Base-by-base conservation (phyloP, 192 early-diverging fungal genomes). In the Globomyces pollinis-pini region DNA sequence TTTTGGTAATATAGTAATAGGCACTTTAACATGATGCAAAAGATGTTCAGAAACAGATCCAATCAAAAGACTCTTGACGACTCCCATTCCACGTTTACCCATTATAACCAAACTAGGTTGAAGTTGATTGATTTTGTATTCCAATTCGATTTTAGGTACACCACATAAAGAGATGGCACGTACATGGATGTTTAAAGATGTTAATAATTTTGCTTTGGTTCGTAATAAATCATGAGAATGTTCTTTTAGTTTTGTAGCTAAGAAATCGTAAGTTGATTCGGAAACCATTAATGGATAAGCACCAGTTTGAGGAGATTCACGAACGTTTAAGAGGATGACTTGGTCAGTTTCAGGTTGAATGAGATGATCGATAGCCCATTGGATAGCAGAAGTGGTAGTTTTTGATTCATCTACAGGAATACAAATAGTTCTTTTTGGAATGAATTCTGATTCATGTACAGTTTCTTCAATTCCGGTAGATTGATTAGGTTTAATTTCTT, bases 11-110 rank as follows among this genome's bases (percentile, higher is more conserved):
- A n/a, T n/a, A n/a, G n/a, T n/a, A n/a, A 74, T 71, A 34, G 64
- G 62, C 26, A 53, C 56, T 12, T 38, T 13, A 16, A 52, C 32
- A 60, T 73, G 63, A 61, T 79, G 70, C 15, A 71, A 66, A 16
- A 65, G 57, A 64, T 79, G 62, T 35, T 79, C 73, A 21, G 69
- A 72, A 12, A 72, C 68, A 38, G 61, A 61, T 44, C 63, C 77
- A 38, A 72, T n/a, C 44, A 78, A 58, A 31, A 70, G 50, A n/a
- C 69, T 68, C 43, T 53, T 33, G 39, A 74, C 23, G 12, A 29
- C 24, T 32, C 58, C 54, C 33, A 60, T 42, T 23, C 65, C 61
- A 12, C 71, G 29, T 50, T 32, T 54, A 3, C 67, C 66, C 3
- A 50, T 54, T 15, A 65, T 59, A 28, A 58, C 52, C 35, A 63